Percentiles rank a stretch among this genome's conserved stretches.
Conservation (phyloP, 225 moss, liverwort and hornwort genomes). For the Pleurozium schreberi region DNA sequence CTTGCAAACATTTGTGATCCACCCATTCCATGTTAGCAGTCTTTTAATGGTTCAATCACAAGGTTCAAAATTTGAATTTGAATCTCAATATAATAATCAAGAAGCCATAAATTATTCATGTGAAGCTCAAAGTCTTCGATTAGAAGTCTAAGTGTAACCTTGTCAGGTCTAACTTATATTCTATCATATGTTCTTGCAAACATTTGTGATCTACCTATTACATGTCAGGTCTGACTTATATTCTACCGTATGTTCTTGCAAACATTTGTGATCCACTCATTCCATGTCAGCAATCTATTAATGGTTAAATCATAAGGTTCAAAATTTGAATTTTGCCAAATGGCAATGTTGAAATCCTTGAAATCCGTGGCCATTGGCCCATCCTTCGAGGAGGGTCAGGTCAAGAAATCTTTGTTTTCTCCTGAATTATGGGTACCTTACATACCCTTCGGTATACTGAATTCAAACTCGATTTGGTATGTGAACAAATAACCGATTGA, state of each 20-base stretch:
- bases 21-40: accelerated
- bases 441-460: background rate
- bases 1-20: too few relatives aligned
- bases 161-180: background rate
- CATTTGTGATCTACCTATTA: too few relatives aligned
- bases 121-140: background rate
- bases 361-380: background rate
- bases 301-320: background rate
- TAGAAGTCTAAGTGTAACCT: background rate
- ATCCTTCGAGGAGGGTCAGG: background rate
- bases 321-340: background rate
- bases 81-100: background rate
- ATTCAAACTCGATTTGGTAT: background rate
- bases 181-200: too few relatives aligned
- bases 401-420: background rate
- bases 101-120: background rate
- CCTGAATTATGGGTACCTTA: background rate
- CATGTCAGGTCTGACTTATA: too few relatives aligned
- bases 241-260: accelerated
- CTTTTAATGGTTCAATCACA: accelerated
- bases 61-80: background rate
- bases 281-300: accelerated
- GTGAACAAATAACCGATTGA: background rate
- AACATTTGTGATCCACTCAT: too few relatives aligned
- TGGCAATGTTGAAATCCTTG: background rate